Evolutionary conservation across 2,329 filamentous ascomycete species (phyloP), one percentile per base, ranked within the genome.

Genomic region (Colletotrichum brevisporum): DNA sequence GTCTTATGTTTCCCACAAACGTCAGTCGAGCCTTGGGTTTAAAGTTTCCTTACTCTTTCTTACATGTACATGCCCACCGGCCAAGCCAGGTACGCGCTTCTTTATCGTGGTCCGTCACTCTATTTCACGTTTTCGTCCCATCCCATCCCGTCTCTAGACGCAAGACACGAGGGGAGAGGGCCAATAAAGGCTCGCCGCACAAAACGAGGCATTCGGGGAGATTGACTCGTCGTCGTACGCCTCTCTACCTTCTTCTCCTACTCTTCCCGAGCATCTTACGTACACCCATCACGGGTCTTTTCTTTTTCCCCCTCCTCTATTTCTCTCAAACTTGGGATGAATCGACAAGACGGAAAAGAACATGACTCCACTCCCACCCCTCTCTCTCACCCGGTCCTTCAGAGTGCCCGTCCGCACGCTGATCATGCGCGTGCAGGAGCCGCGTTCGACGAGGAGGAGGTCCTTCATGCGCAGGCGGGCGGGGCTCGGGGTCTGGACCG

Each of bases 341-440:
- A 31, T 15, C 16, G 48, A 27, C 21, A 50, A 36, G 50, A 24
- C 31, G 15, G n/a, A 26, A 18, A 47, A 27, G 18, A 52, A 61
- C 62, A 60, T 60, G 66, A 66, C 62, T 66, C 62, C 50, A 45
- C 55, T 24, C 41, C 36, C 48, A 48, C 41, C 51, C 27, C 2
- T 6, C 6, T 31, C 53, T 36, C 21, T 24, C 21, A 24, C 21
- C 21, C 21, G 21, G 21, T 24, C 21, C 21, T 24, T 24, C 21
- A 24, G 15, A 13, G 43, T 31, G 51, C 27, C 47, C 54, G 54
- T 21, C 47, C 45, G 50, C 41, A 16, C 43, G 43, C 15, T 47
- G 31, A 31, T 66, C 66, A 69, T 69, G 66, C 66, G 55, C 55
- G 66, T 66, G 56, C 62, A 66, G 66, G 51, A 55, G 51, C 31